Base-by-base conservation (phyloP, 768 basidiomycete genomes). In the Pulveroboletus sp. region DNA sequence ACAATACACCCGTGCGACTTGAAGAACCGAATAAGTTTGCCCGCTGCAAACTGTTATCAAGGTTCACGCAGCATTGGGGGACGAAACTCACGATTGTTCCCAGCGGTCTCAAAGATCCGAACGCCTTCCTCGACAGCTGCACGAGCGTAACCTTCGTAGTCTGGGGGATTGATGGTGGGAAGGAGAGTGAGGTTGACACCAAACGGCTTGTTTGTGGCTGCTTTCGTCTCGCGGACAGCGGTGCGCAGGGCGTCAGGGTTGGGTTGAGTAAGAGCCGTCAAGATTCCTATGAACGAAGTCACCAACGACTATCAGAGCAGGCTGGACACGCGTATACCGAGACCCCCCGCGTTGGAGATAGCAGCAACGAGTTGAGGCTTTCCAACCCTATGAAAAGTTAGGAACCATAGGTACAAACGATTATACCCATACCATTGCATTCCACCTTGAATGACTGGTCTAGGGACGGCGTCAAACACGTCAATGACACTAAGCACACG, bases 21-120 rank as follows among this genome's bases (percentile, higher is more conserved):
- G 68, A 93, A 85, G 63, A 80, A 87, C 45, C 80, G 78, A 68
- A 96, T 86, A 35, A 93, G 69, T 3, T 82, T 79, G 16, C 82
- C 86, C 31, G 90, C 90, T 92, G 34, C 6, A 37, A 41, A 10
- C 17, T 12, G n/a, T 43, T 16, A 20, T 43, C n/a, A 49, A 17
- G 35, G 12, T 14, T 14, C 8, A 27, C 19, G 11, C 22, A 23
- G n/a, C n/a, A 1, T 12, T 9, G 9, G 19, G 7, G 9, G 23
- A 44, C 5, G 22, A 26, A 14, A 61, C 86, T 56, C 59, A 91
- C 90, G 89, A 58, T 86, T 93, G 59, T 89, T 90, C 6, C 93
- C 94, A 2, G 93, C 93, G 0, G 93, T 96, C 73, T 96, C 93
- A 61, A 93, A 90, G 36, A 95, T 84, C 60, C 67, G 75, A n/a